Evolutionary conservation across 2,329 filamentous ascomycete species (phyloP).

Genomic region (Monosporascus sp.): DNA sequence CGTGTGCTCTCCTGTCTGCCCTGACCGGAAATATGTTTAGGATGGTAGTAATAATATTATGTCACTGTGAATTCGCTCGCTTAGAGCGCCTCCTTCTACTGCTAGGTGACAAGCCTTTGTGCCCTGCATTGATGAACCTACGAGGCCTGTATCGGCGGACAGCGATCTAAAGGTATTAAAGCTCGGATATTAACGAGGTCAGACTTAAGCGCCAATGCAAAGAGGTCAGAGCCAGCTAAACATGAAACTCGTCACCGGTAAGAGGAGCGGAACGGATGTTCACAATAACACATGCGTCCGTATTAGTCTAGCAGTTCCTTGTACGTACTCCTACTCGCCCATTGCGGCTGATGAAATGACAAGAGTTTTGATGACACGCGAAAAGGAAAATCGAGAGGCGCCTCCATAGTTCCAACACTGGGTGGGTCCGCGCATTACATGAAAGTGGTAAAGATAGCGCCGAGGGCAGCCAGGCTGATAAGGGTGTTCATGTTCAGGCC

Average conservation of each 20-base stretch:
- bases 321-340: slow-evolving; percentile 30
- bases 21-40: too few species aligned
- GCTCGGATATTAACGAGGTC: too few species aligned
- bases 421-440: slow-evolving; percentile 36
- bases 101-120: too few species aligned
- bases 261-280: slow-evolving; percentile 9
- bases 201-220: not conserved
- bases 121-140: too few species aligned
- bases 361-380: slow-evolving; percentile 24
- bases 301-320: slow-evolving; percentile 42
- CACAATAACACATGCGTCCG: slow-evolving; percentile 28
- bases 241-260: not conserved
- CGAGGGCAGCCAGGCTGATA: slow-evolving; percentile 42
- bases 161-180: too few species aligned
- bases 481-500: slow-evolving; percentile 42
- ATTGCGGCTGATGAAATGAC: slow-evolving; percentile 23
- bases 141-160: too few species aligned
- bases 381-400: slow-evolving; percentile 20
- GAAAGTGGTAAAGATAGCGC: slow-evolving; percentile 42
- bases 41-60: too few species aligned
- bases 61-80: too few species aligned
- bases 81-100: too few species aligned
- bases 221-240: not conserved
- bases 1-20: too few species aligned
- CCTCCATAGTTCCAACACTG: slow-evolving; percentile 13